Evolutionary conservation across 805 yeast species (phyloP).

Genomic region (Saturnispora quitensis): DNA sequence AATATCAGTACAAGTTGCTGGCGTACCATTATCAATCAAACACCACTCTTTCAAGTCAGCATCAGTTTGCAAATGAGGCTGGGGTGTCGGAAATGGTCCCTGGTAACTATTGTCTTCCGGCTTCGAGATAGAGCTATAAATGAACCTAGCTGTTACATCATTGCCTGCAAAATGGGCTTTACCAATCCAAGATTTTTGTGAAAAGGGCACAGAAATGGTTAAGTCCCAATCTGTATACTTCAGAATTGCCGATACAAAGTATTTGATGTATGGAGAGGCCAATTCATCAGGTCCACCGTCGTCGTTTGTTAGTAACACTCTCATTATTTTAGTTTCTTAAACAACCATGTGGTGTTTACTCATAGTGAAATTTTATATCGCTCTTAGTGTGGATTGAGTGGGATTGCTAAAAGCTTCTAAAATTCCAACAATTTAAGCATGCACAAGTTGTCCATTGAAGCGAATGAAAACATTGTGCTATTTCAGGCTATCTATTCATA

Average conservation of each 20-base stretch:
- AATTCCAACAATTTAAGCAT: too few relatives aligned
- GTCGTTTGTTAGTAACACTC: slow-evolving; percentile 64
- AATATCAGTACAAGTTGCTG: slow-evolving; percentile 90
- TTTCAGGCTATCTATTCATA: too few relatives aligned
- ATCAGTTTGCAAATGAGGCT: slow-evolving; percentile 29
- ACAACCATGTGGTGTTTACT: not conserved
- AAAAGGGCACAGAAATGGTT: slow-evolving; percentile 77
- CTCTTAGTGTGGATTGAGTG: not conserved
- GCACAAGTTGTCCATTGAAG: too few relatives aligned
- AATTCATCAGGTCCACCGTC: slow-evolving; percentile 86
- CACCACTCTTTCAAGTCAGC: slow-evolving; percentile 67
- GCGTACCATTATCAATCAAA: slow-evolving; percentile 75
- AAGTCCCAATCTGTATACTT: slow-evolving; percentile 73
- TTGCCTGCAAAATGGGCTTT: slow-evolving; percentile 90
- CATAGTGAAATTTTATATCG: not conserved
- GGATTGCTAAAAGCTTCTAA: not conserved
- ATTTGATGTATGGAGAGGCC: slow-evolving; percentile 78
- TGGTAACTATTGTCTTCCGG: slow-evolving; percentile 43
- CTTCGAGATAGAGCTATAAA: slow-evolving; percentile 44
- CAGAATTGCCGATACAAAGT: slow-evolving; percentile 60
- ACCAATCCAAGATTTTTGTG: slow-evolving; percentile 91
- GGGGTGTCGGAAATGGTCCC: slow-evolving; percentile 61
- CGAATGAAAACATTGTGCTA: too few relatives aligned
- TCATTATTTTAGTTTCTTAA: slow-evolving; percentile 7
- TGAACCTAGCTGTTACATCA: slow-evolving; percentile 48